Base-by-base conservation (phyloP, 2,329 filamentous ascomycete genomes). In the Hymenoscyphus fructigenus region DNA sequence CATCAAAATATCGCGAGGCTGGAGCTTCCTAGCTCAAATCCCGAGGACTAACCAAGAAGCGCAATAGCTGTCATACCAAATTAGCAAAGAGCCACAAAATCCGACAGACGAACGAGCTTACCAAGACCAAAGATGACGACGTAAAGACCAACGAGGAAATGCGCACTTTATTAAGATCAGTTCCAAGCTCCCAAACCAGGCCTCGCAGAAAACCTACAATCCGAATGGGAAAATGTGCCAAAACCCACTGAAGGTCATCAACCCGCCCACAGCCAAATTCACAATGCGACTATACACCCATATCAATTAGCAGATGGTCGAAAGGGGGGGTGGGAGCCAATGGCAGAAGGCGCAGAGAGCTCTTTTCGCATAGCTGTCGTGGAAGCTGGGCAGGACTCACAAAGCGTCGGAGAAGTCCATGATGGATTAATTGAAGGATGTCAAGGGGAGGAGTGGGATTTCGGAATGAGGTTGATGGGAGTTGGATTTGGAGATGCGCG, bases 381-480 rank as follows among this genome's bases (percentile, higher is more conserved):
- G 60, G 63, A 23, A 58, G 20, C 59, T 53, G 62, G 61, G 56
- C 32, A 17, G 59, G 68, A 84, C 91, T 82, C 84, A 96, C 92
- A 96, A 96, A 78, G 88, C 89, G 80, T 96, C 92, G 69, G 92
- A 94, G 83, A 93, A 91, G 80, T 97, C 93, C 92, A 97, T 96
- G 71, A 76, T 83, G 75, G 69, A 23, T 20, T 32, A 57, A 57
- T 41, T 57, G 41, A 28, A 50, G 36, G 50, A 6, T 59, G 57
- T 53, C 12, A 34, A 32, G n/a, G 47, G 28, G 14, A 53, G 38
- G 26, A 57, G 26, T 23, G n/a, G 5, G 28, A n/a, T 28, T 47
- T 34, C 5, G 20, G 56, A 44, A 55, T 47, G 36, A 26, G n/a
- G 17, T 41, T 50, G 38, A 28, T 34, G 59, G 28, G 44, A 50